phyloP scores from a whole-genome alignment of 805 yeast genomes.

The Candida koratica region DNA sequence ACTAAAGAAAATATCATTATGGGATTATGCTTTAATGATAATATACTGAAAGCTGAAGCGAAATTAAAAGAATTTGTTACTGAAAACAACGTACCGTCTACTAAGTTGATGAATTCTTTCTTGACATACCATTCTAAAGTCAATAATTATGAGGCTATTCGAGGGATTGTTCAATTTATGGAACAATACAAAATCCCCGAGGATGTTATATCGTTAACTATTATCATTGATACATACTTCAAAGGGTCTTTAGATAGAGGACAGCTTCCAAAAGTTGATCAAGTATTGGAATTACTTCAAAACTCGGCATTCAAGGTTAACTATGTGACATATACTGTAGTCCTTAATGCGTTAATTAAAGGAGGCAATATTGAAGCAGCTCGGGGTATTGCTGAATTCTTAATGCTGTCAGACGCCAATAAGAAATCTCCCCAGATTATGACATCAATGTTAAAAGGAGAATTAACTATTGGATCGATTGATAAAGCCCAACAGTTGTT shows the following conservation, averaged over 20 bases:
- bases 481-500: slow-evolving; percentile 30
- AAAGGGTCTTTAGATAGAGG: slow-evolving; percentile 44
- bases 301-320: slow-evolving; percentile 28
- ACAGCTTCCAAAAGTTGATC: slow-evolving; percentile 36
- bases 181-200: slow-evolving; percentile 40
- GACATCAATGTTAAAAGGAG: slow-evolving; percentile 46
- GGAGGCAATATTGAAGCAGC: slow-evolving; percentile 52
- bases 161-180: slow-evolving; percentile 46
- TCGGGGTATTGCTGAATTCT: slow-evolving; percentile 40
- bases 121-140: slow-evolving; percentile 39
- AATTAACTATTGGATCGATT: slow-evolving; percentile 39
- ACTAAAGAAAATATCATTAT: slow-evolving; percentile 44
- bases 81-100: slow-evolving; percentile 39
- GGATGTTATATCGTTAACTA: slow-evolving; percentile 61
- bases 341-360: slow-evolving; percentile 52
- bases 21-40: slow-evolving; percentile 40
- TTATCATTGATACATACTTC: slow-evolving; percentile 51
- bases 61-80: slow-evolving; percentile 37
- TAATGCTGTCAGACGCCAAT: slow-evolving; percentile 13
- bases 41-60: slow-evolving; percentile 43
- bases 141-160: slow-evolving; percentile 45
- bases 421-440: slow-evolving; percentile 32
- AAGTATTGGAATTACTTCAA: slow-evolving; percentile 40
- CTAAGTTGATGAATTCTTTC: slow-evolving; percentile 50
- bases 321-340: slow-evolving; percentile 45